Evolutionary conservation across 352 stramenopile genomes (phyloP), one percentile per base, ranked within the genome.

Genomic region (Globisporangium abappressorium): DNA sequence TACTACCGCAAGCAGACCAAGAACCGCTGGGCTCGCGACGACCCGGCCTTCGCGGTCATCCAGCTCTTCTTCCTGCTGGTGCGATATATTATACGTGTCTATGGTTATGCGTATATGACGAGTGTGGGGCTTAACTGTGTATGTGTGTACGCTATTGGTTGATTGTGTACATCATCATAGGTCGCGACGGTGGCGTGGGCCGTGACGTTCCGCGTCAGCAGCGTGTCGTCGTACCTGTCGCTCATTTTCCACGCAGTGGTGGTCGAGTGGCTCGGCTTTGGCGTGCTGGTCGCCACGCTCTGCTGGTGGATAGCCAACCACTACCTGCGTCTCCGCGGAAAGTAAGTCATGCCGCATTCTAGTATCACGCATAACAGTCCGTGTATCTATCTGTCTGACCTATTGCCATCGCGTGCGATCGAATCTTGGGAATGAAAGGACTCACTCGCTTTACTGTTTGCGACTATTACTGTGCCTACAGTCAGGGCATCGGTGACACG

Each of bases 11-110:
- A 93, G 66, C 85, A 99, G 78, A 99, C 97, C 33, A 99, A 99
- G 83, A 99, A 99, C 75, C 97, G 98, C 57, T 99, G 98, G 98
- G 97, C 97, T 20, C 79, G 98, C 57, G 98, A 99, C 72, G 94
- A 98, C 72, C 95, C 95, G 7, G 97, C 97, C 5, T 99, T 99
- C 84, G 91, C 92, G 5, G 94, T 98, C 46, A 90, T 99, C 51
- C 94, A 99, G 76, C 79, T 96, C 49, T 69, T 94, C 26, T 98
- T 99, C 74, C 71, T 99, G 5, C 71, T 92, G 22, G 81, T 89
- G 57, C 30, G 70, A 30, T 55, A 15, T 36, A 9, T 49, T 36
- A 20, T 57, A 38, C 6, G 24, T 47, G 14, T 51, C 9, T 65
- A 30, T 26, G 38, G 38, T 11, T 33, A 12, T 55, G 38, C 14